A percentile compares a stretch with the other conserved stretches of the same genome.
phyloP scores from a whole-genome alignment of 371 early-diverging fungal species.

The Dichotomocladium elegans region DNA sequence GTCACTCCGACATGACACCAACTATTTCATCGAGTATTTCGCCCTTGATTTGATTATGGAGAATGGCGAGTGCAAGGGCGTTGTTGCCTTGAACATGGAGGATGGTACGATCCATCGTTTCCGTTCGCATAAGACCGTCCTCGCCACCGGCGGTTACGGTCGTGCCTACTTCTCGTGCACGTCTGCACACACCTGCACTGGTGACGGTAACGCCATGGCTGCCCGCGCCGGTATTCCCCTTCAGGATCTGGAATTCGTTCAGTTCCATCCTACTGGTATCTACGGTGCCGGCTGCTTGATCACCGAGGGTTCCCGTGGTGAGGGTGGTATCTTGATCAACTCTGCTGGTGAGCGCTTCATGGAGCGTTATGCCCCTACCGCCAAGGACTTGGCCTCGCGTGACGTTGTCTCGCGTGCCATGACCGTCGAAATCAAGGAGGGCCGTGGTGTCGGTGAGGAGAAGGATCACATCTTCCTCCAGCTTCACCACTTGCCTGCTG shows the following conservation, averaged over 20 bases:
- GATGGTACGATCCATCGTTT: conserved; percentile 97
- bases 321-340: conserved; percentile 93
- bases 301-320: conserved; percentile 96
- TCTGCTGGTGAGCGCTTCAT: conserved; percentile 96
- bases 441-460: conserved; percentile 95
- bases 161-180: conserved; percentile 98
- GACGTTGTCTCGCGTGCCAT: conserved; percentile 98
- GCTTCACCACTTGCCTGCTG: conserved; percentile 92
- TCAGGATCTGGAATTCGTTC: conserved; percentile 96
- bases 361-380: conserved; percentile 98
- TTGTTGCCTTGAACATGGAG: conserved; percentile 95
- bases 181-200: conserved; percentile 97
- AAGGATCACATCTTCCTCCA: conserved; percentile 96
- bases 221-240: conserved; percentile 87
- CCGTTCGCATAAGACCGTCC: conserved; percentile 95
- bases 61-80: conserved; percentile 95
- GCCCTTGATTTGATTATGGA: conserved; percentile 98
- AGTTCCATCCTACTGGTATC: conserved; percentile 98
- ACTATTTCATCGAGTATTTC: conserved; percentile 98
- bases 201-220: conserved; percentile 97
- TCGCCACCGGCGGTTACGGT: conserved; percentile 98
- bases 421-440: conserved; percentile 97
- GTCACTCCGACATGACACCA: conserved; percentile 92
- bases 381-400: conserved; percentile 96
- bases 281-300: conserved; percentile 98